Conservation (phyloP, 257 asterid genomes). For the Verbascum thapsus region DNA sequence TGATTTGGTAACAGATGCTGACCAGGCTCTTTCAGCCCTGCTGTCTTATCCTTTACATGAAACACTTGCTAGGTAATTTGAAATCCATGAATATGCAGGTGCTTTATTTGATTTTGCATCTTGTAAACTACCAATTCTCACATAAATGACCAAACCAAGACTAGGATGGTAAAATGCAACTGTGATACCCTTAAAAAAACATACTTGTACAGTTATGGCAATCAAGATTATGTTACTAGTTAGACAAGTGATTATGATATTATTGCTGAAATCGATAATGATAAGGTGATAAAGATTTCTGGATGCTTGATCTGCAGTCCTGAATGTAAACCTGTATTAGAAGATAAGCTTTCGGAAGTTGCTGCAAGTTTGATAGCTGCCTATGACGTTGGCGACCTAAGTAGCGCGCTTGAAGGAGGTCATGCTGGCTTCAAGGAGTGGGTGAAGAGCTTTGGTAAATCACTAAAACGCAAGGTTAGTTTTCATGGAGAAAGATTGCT, state of each 20-base stretch:
- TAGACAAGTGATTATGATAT: not conserved
- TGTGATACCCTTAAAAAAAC: conserved; percentile 5
- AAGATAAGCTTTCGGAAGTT: conserved; percentile 77
- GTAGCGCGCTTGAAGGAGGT: conserved; percentile 79
- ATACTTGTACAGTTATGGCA: not conserved
- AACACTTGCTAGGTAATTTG: conserved; percentile 68
- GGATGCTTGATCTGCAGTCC: conserved; percentile 53
- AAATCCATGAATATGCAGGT: conserved; percentile 19
- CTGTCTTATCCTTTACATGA: conserved; percentile 74
- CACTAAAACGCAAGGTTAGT: conserved; percentile 86
- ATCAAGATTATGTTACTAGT: not conserved
- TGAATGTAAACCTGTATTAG: conserved; percentile 65
- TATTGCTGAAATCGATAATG: not conserved
- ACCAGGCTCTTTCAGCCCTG: conserved; percentile 59
- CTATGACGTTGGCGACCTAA: conserved; percentile 75
- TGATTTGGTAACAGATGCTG: conserved; percentile 84
- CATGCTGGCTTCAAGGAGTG: conserved; percentile 79
- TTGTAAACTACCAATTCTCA: not conserved
- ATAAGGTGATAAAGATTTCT: not conserved
- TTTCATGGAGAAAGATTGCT: not conserved
- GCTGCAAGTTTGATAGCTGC: conserved; percentile 72
- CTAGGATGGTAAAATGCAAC: not conserved
- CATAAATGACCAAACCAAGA: not conserved
- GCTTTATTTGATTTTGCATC: conserved; percentile 6
- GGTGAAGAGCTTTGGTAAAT: conserved; percentile 88